A percentile compares a stretch with the other conserved stretches of the same genome.
These are phyloP conservation scores for Endocarpon pusillum DNA, from an alignment of 495 filamentous ascomycete species.

Conservation along the genomic window DNA sequence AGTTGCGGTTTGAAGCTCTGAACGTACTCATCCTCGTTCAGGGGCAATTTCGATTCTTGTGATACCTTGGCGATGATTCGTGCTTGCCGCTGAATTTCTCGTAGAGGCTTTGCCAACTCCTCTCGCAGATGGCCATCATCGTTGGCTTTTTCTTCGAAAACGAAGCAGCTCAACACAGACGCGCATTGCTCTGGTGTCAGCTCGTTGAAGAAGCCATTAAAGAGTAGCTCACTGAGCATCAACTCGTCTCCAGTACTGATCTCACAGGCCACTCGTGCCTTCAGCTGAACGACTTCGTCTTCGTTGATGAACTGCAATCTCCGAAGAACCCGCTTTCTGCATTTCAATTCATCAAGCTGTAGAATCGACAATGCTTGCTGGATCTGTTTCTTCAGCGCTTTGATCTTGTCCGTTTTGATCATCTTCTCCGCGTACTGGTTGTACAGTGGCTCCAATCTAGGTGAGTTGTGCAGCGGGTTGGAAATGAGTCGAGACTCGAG, in stretches of 20 bases:
- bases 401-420: constrained; percentile 58
- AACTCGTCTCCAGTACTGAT: constrained; percentile 89
- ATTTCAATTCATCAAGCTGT: constrained; percentile 90
- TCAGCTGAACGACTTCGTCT: constrained; percentile 80
- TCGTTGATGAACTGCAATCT: constrained; percentile 94
- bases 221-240: constrained; percentile 78
- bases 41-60: constrained; percentile 71
- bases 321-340: constrained; percentile 86
- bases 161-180: constrained; percentile 74
- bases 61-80: constrained; percentile 80
- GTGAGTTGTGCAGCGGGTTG: constrained; percentile 81
- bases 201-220: constrained; percentile 97
- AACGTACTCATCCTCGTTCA: constrained; percentile 88
- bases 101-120: constrained; percentile 69
- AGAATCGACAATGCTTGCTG: constrained; percentile 63
- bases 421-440: constrained; percentile 71
- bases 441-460: constrained; percentile 63
- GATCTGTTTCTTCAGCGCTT: constrained; percentile 73
- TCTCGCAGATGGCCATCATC: constrained; percentile 42
- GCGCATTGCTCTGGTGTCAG: constrained; percentile 74
- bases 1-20: constrained; percentile 75
- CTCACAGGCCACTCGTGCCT: constrained; percentile 91
- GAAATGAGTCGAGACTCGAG: constrained; percentile 78
- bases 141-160: constrained; percentile 87
- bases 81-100: constrained; percentile 71